Evolutionary conservation across 345 rosid species (phyloP).

Genomic region (Murraya paniculata): DNA sequence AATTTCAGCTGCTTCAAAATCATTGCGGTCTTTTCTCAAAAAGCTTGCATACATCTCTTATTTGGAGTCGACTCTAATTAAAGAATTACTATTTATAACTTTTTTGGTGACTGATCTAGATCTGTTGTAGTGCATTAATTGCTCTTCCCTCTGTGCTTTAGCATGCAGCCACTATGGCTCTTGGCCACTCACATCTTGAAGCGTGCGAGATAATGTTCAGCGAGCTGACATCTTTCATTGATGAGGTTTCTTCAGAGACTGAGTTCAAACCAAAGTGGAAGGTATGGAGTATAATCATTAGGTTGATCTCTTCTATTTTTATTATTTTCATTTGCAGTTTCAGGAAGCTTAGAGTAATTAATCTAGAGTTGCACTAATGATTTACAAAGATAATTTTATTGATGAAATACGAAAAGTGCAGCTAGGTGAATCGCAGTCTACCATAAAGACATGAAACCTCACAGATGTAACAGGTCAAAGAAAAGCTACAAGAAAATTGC

Average conservation of each 20-base stretch:
- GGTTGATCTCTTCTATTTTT: not conserved
- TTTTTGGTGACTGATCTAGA: not conserved
- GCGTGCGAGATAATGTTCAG: slow-evolving; percentile 94
- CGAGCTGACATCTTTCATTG: slow-evolving; percentile 85
- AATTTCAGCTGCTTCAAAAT: not conserved
- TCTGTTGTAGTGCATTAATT: slow-evolving; percentile 17
- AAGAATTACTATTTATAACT: not conserved
- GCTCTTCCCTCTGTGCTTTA: slow-evolving; percentile 30
- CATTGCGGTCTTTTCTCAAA: not conserved
- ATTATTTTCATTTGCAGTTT: not conserved
- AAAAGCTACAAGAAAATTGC: not conserved
- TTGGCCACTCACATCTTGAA: slow-evolving; percentile 96
- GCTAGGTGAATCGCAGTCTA: not conserved
- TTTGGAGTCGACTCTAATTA: not conserved
- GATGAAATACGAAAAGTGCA: not conserved
- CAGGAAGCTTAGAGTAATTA: not conserved
- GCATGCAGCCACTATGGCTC: slow-evolving; percentile 98
- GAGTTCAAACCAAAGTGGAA: slow-evolving; percentile 98
- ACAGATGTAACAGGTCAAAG: not conserved
- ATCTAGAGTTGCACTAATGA: not conserved
- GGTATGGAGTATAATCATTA: slow-evolving; percentile 38
- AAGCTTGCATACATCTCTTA: not conserved
- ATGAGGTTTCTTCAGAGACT: slow-evolving; percentile 87
- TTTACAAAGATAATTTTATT: not conserved
- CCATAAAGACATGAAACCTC: not conserved